Base-by-base conservation (phyloP, 2,329 filamentous ascomycete genomes). In the Colletotrichum lupini region DNA sequence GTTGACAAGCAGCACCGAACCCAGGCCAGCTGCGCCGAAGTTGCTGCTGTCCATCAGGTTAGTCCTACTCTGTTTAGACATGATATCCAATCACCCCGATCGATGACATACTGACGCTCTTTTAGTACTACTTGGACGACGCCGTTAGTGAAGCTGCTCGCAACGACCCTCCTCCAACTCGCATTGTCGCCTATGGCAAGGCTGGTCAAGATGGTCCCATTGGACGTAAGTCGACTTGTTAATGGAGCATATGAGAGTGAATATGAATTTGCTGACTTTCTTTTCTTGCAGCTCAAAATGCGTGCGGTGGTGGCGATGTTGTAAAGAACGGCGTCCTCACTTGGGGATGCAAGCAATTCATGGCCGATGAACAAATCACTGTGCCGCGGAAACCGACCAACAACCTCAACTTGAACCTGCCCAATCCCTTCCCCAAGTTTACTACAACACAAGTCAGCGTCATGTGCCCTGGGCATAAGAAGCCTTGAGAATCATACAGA, bases 211-310 rank as follows among this genome's bases (percentile, higher is more conserved):
- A 19, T 1, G 32, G 22, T 4, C 58, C 28, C 19, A 12, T 58
- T n/a, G 28, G 28, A 32, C 55, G 55, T 58, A 22, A 58, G 55
- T 35, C 7, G 19, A 16, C 28, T 35, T 5, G 7, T 9, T 12
- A 1, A 4, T 0, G n/a, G 4, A n/a, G 0, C 0, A 7, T 11
- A 12, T 22, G 19, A 19, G 28, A 58, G 28, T 58, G 22, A n/a
- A n/a, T n/a, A n/a, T n/a, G n/a, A n/a, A n/a, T n/a, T 24, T 28
- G 0, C 58, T 61, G n/a, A 61, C 22, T 42, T 49, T n/a, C 1
- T n/a, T 19, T 0, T 0, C 42, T 46, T n/a, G 1, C 35, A 61
- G 58, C 58, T 7, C 35, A 46, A n/a, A 30, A 12, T 16, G 6
- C 58, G 2, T 61, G 58, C 22, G 58, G 58, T 11, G 35, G 58